Evolutionary conservation across 2,329 filamentous ascomycete species (phyloP), one percentile per base, ranked within the genome.

Genomic region (Septoria linicola): DNA sequence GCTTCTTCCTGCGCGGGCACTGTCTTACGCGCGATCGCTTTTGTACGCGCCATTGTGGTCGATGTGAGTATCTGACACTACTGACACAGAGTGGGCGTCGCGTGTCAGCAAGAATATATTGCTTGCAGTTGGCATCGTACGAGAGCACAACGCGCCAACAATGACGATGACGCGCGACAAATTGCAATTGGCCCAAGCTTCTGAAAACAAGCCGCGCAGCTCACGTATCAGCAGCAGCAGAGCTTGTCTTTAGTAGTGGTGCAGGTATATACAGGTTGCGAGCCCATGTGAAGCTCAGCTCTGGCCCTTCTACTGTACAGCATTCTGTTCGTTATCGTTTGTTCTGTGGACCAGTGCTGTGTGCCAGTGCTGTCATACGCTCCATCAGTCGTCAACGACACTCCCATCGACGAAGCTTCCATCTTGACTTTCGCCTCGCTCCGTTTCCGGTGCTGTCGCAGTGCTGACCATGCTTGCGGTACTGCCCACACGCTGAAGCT

Each of bases 351-450:
- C 32, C 32, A 35, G 31, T 34, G 14, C 11, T 34, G 17, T 36
- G 34, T 36, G 34, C 34, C 34, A 16, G 31, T 43, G 20, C 13
- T 14, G 16, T 21, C 19, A 40, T 40, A 3, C 17, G 5, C 36
- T n/a, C 13, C 32, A 13, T 16, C 45, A 66, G 20, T 67, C 63
- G 20, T 66, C 65, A 32, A 48, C 63, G 34, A 64, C 55, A 41
- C 62, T 66, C 0, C 57, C 66, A 27, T 66, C 67, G 21, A 68
- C 60, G 54, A 69, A 68, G 40, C 66, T 69, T n/a, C 65, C 67
- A 49, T 70, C 67, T 20, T 62, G 45, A 47, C 66, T 69, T 27
- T 68, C 67, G 17, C 59, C 59, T 44, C 67, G 52, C 47, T 67
- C 65, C 55, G 66, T 57, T 25, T 62, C 65, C 25, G 57, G 54